A percentile compares a stretch with the other conserved stretches of the same genome.
Evolutionary conservation across 129 eudicot genomes (phyloP).

Genomic region (Pittosporum tobira): DNA sequence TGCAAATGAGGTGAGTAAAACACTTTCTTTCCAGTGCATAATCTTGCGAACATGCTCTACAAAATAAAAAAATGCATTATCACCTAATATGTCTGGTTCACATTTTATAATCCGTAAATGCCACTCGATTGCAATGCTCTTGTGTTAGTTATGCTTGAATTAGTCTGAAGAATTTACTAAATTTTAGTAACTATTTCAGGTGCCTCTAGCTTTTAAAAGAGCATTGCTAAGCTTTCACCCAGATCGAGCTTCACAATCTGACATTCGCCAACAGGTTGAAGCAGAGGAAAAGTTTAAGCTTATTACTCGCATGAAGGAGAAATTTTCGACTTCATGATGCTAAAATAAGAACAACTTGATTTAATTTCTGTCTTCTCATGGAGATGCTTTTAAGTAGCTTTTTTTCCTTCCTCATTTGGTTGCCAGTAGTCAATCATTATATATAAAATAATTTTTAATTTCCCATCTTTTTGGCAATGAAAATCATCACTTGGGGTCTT

Average conservation of each 20-base stretch:
- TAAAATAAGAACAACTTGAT: not conserved
- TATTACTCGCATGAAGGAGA: slow-evolving; percentile 62
- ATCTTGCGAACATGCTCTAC: not conserved
- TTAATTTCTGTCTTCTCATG: not conserved
- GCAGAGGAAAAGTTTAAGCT: slow-evolving; percentile 87
- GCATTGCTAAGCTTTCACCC: slow-evolving; percentile 70
- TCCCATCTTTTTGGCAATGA: not conserved
- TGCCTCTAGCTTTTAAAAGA: slow-evolving; percentile 58
- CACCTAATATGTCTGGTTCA: not conserved
- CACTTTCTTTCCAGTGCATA: slow-evolving; percentile 1
- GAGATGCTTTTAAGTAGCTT: not conserved
- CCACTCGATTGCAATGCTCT: not conserved
- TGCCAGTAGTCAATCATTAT: not conserved
- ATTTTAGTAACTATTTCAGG: slow-evolving; percentile 38
- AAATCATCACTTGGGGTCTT: not conserved
- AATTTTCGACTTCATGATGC: slow-evolving; percentile 18
- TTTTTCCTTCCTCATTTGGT: too few relatives aligned
- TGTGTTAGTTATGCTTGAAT: not conserved
- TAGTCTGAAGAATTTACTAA: not conserved
- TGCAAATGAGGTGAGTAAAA: slow-evolving; percentile 44
- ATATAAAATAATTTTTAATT: not conserved
- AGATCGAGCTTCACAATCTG: slow-evolving; percentile 48
- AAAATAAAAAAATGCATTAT: not conserved
- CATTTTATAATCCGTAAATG: not conserved
- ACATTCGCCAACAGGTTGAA: slow-evolving; percentile 58